Evolutionary conservation across 208 protist species (phyloP), one percentile per base, ranked within the genome.

Genomic region (Acanthamoeba castellanii): DNA sequence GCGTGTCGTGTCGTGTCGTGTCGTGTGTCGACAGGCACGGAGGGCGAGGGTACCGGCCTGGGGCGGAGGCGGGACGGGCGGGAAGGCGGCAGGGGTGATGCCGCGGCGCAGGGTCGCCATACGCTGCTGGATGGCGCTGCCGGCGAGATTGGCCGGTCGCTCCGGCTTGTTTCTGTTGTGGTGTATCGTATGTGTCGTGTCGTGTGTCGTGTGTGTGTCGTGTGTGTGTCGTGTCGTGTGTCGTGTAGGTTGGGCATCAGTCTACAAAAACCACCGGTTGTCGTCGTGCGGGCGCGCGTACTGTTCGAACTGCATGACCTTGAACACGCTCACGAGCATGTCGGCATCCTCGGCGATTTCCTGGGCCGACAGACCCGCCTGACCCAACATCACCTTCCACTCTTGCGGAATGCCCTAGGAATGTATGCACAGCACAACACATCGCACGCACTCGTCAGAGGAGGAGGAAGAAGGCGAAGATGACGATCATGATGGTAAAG

Each of bases 331-430:
- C 18, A 92, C 55, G 25, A 92, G 87, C 34, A 42, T 92, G 64
- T 92, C 87, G 25, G 87, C 50, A 14, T 92, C 87, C 64, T 92
- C 87, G 4, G 87, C 64, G 27, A 92, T 92, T 74, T 92, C 87
- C 47, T 66, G 61, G 34, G 64, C 34, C 22, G 37, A 59, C 14
- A 92, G 50, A 45, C 87, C 87, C 2, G 61, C 34, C 25, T 68
- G 42, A 7, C 61, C 87, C 20, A 92, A 25, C 87, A 92, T 92
- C 64, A 74, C 87, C 61, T 92, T 92, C 87, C 87, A 92, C 87
- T 92, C 87, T 34, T 92, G 59, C 6, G 87, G 87, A 74, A 92
- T 92, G 64, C 87, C 87, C 87, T 92, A 37, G 6, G n/a, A 5
- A 66, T 27, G 18, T n/a, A 16, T 16, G 13, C 59, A 27, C 59